A percentile compares a stretch with the other conserved stretches of the same genome.
Evolutionary conservation across 345 rosid genomes (phyloP).

Genomic region (Gynandropsis gynandra): DNA sequence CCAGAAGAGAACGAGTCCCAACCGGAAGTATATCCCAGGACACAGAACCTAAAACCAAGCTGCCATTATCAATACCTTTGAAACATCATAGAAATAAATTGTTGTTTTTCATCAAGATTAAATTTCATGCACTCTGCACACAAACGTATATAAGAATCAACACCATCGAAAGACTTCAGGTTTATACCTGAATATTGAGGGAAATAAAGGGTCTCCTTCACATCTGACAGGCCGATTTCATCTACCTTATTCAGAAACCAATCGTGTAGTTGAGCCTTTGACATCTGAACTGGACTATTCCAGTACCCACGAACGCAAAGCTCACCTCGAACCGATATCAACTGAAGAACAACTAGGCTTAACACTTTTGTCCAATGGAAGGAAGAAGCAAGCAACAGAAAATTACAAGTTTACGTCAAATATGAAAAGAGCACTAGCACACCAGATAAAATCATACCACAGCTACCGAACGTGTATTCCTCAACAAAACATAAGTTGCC

Average conservation of each 20-base stretch:
- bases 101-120: not conserved
- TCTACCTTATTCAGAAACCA: constrained; percentile 58
- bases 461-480: constrained; percentile 67
- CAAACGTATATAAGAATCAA: not conserved
- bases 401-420: not conserved
- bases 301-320: constrained; percentile 89
- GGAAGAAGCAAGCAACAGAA: constrained; percentile 2
- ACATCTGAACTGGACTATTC: constrained; percentile 44
- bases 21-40: constrained; percentile 52
- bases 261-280: constrained; percentile 38
- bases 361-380: not conserved
- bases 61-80: not conserved
- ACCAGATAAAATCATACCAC: constrained; percentile 39
- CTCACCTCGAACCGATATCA: constrained; percentile 48
- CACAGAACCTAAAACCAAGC: constrained; percentile 44
- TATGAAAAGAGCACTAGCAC: not conserved
- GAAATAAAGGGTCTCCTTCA: constrained; percentile 63
- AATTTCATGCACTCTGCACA: not conserved
- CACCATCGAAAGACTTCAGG: not conserved
- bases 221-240: constrained; percentile 52
- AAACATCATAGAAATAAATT: constrained; percentile 1
- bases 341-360: constrained; percentile 29
- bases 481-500: constrained; percentile 70
- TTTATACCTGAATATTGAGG: constrained; percentile 57
- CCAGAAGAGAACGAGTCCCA: constrained; percentile 58